These are phyloP conservation scores for Mentha longifolia DNA, from an alignment of 257 asterid genomes.

Conservation along the genomic window DNA sequence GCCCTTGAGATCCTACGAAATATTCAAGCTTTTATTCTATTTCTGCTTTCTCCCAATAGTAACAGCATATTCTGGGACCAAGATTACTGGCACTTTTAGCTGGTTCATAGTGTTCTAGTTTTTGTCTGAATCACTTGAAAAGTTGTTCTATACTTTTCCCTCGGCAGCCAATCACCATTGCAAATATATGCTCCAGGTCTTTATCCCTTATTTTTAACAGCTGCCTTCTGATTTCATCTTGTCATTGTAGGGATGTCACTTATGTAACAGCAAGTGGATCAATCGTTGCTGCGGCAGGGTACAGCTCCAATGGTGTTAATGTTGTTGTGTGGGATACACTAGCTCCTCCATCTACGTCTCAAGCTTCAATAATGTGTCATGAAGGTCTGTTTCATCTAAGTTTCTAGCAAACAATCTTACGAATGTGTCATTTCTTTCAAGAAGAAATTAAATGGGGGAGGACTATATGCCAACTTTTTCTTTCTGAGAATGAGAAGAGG, in stretches of 20 bases:
- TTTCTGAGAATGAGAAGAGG: not conserved
- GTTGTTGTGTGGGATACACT: slow-evolving; percentile 99
- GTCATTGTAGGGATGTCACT: slow-evolving; percentile 76
- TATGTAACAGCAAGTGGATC: slow-evolving; percentile 96
- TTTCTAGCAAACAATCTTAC: slow-evolving; percentile 27
- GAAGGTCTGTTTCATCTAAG: slow-evolving; percentile 68
- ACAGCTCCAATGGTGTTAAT: slow-evolving; percentile 86
- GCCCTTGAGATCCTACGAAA: not conserved
- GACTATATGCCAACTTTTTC: not conserved
- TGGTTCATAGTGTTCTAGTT: not conserved
- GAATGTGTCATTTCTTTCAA: slow-evolving; percentile 9
- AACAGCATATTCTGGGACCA: slow-evolving; percentile 5
- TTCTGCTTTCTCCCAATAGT: not conserved
- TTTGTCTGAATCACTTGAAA: slow-evolving; percentile 18
- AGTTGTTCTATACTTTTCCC: slow-evolving; percentile 11
- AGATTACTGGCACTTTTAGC: slow-evolving; percentile 10
- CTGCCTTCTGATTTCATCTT: slow-evolving; percentile 28
- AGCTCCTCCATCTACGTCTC: slow-evolving; percentile 93
- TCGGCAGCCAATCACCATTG: slow-evolving; percentile 16
- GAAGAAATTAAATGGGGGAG: not conserved
- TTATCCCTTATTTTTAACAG: not conserved
- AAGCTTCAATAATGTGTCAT: slow-evolving; percentile 98
- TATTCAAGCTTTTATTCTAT: not conserved
- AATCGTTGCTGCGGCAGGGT: slow-evolving; percentile 93
- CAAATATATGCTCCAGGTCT: slow-evolving; percentile 25